Evolutionary conservation across 1,139 yeast species (phyloP).

Genomic region (Geotrichum klebahnii): DNA sequence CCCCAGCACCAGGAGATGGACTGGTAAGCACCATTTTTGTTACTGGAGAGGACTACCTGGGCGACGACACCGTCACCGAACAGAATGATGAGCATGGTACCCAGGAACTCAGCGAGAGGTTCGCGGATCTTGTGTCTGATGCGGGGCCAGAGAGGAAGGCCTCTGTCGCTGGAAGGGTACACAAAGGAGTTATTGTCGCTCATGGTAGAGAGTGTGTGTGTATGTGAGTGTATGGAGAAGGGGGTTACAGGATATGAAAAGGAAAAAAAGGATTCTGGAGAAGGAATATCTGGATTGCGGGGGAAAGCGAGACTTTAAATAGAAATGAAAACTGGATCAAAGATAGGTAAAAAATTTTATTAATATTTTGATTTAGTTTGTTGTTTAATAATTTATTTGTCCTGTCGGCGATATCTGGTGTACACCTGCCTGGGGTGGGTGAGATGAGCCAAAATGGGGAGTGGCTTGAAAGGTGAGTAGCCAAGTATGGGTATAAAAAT

Average conservation of each 20-base stretch:
- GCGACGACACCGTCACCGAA: conserved; percentile 49
- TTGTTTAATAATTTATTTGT: no score
- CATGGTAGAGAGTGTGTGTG: no score
- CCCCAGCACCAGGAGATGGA: conserved; percentile 50
- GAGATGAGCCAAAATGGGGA: no score
- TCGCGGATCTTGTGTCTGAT: conserved; percentile 30
- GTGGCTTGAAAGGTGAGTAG: neutral
- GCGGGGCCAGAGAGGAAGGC: conserved; percentile 26
- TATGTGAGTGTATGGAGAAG: conserved; percentile 5
- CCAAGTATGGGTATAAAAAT: neutral
- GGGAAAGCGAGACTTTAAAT: conserved; percentile 1
- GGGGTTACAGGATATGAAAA: neutral
- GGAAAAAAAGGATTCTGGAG: neutral
- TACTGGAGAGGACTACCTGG: conserved; percentile 41
- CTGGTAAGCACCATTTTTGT: conserved; percentile 43
- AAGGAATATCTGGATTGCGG: neutral
- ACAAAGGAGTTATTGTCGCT: conserved; percentile 14
- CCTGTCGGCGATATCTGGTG: no score
- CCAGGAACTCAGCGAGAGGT: conserved; percentile 47
- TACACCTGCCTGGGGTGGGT: no score
- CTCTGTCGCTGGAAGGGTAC: conserved; percentile 14
- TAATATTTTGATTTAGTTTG: no score
- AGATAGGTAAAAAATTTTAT: no score
- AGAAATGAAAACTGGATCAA: neutral
- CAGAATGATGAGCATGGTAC: conserved; percentile 45